Conservation (phyloP, 2,329 filamentous ascomycete species). For the Stagonosporopsis vannaccii region DNA sequence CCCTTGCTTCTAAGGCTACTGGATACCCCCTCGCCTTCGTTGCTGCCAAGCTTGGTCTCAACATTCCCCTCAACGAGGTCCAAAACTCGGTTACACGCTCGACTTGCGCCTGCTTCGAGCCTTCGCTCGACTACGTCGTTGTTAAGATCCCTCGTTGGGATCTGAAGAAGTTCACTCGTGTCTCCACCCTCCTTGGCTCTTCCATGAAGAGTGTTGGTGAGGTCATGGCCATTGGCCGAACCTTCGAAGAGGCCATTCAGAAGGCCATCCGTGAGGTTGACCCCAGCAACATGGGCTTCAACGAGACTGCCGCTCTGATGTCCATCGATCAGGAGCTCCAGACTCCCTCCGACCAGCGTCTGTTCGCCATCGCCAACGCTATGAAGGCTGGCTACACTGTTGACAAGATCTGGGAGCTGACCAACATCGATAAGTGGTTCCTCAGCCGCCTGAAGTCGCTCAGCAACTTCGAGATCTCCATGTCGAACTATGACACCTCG, state of each 20-base stretch:
- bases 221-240: conserved; percentile 97
- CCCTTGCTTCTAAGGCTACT: conserved; percentile 94
- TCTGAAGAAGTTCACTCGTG: conserved; percentile 97
- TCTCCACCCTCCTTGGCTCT: conserved; percentile 93
- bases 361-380: conserved; percentile 97
- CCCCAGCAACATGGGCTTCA: conserved; percentile 94
- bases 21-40: conserved; percentile 97
- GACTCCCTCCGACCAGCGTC: conserved; percentile 94
- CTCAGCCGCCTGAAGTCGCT: conserved; percentile 88
- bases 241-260: conserved; percentile 97
- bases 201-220: conserved; percentile 99
- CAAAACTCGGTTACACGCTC: conserved; percentile 94
- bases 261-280: conserved; percentile 97
- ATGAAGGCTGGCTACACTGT: conserved; percentile 95
- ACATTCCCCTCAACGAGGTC: conserved; percentile 95
- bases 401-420: conserved; percentile 97
- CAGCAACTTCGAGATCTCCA: conserved; percentile 83
- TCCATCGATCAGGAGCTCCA: conserved; percentile 95
- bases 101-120: conserved; percentile 97
- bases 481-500: conserved; percentile 74
- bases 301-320: conserved; percentile 84
- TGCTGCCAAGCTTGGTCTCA: conserved; percentile 93
- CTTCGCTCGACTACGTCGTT: conserved; percentile 95
- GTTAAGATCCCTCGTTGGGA: conserved; percentile 99
- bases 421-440: conserved; percentile 99